Percentiles rank a stretch among this genome's conserved stretches.
Conservation (phyloP, 2,329 filamentous ascomycete species). For the Setomelanomma holmii region DNA sequence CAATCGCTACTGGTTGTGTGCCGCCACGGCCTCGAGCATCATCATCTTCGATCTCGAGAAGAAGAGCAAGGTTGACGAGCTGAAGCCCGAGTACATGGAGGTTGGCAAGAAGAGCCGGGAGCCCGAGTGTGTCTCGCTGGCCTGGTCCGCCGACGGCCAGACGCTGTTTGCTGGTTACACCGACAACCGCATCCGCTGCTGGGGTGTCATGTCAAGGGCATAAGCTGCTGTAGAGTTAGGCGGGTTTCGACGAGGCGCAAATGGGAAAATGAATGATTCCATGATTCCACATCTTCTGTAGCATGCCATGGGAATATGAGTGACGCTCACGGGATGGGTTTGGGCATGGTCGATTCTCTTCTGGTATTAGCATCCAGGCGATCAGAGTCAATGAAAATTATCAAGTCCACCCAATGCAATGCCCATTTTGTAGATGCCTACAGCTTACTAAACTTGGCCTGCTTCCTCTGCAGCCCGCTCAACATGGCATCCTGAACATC, state of each 20-base stretch:
- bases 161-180: conserved; percentile 99
- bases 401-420: conserved; percentile 41
- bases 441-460: conserved; percentile 84
- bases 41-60: conserved; percentile 99
- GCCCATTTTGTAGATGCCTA: conserved; percentile 48
- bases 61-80: conserved; percentile 99
- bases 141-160: conserved; percentile 98
- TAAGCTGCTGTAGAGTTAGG: conserved; percentile 34
- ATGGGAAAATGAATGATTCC: conserved; percentile 39
- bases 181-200: conserved; percentile 77
- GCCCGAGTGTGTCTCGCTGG: conserved; percentile 96
- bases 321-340: conserved; percentile 45
- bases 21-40: conserved; percentile 95
- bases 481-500: conserved; percentile 79
- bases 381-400: conserved; percentile 54
- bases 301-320: conserved; percentile 48
- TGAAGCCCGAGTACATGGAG: conserved; percentile 96
- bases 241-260: conserved; percentile 35
- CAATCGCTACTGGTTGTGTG: conserved; percentile 99
- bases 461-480: conserved; percentile 79
- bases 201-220: conserved; percentile 52
- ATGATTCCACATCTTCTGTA: conserved; percentile 50
- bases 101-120: conserved; percentile 99
- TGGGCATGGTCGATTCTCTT: conserved; percentile 44
- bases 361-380: conserved; percentile 51